Evolutionary conservation across 306 rosid species (phyloP), one percentile per base, ranked within the genome.

Genomic region (Neltuma alba): DNA sequence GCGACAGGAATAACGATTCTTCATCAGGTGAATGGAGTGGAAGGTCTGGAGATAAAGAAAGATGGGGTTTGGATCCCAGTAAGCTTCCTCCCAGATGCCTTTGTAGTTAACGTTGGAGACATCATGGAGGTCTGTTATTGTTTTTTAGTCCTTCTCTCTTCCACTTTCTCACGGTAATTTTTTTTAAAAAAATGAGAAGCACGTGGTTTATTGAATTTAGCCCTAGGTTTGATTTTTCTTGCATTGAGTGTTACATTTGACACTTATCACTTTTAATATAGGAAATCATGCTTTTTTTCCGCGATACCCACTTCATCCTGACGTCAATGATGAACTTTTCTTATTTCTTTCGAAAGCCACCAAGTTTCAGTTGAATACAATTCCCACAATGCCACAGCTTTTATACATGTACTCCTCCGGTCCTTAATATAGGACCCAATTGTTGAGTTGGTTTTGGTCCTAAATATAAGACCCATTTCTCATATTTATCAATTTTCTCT

Each of bases 81-180:
- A 9, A 84, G 34, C 44, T 83, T 92, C 76, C 80, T 37, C 2
- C 69, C 75, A 27, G 67, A 82, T 60, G 93, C 94, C 73, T 87
- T 94, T 81, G 86, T 87, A 12, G 90, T 94, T 69, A 89, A 92
- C 47, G 82, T 92, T 23, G 98, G 98, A n/a, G 98, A 94, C 83
- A 76, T 87, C 8, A 61, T 92, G 54, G 94, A 92, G 98, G 98
- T 93, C n/a, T 34, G 67, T 75, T 85, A 75, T 55, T 67, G 13
- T 1, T 55, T 79, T 15, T 70, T 64, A 28, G 33, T 69, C 9
- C 21, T 15, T 20, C 5, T 2, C 6, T 11, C 15, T n/a, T 13
- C 9, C 16, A 37, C 9, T 66, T 37, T 3, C 12, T 66, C 20
- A 7, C 34, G 9, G n/a, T 1, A 66, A 66, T 37, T 66, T 3